Evolutionary conservation across 495 filamentous ascomycete species (phyloP).

Genomic region (Aspergillus haitiensis): DNA sequence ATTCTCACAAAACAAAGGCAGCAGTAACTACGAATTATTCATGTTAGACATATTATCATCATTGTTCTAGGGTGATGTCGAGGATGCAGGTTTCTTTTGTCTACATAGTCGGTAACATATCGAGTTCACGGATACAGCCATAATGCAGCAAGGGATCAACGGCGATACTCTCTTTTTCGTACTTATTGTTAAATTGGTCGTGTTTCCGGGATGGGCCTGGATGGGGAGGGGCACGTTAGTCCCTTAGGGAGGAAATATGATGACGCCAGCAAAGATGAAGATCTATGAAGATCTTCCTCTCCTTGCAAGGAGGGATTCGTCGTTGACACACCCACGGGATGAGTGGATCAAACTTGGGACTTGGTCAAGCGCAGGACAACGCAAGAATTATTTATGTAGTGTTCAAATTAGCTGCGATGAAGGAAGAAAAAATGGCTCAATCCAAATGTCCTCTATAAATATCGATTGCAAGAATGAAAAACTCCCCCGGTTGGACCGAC

Average conservation of each 20-base stretch:
- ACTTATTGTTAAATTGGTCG: too few species aligned
- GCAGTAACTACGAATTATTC: neutral
- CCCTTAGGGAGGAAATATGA: neutral
- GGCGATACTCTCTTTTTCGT: too few species aligned
- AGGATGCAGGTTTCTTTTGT: slow-evolving; percentile 12
- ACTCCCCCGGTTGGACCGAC: too few species aligned
- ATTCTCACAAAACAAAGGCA: neutral
- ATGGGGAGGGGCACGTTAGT: neutral
- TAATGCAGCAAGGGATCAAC: neutral
- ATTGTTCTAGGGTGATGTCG: slow-evolving; percentile 3
- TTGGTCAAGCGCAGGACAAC: too few species aligned
- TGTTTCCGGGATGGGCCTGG: too few species aligned
- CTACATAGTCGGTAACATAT: neutral
- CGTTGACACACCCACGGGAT: too few species aligned
- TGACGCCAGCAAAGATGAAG: neutral
- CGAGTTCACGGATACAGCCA: neutral
- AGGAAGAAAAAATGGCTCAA: too few species aligned
- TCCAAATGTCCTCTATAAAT: too few species aligned
- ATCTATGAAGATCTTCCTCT: neutral
- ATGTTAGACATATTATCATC: slow-evolving; percentile 11
- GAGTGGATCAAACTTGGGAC: too few species aligned
- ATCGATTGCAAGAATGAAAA: too few species aligned
- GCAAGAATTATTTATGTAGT: too few species aligned
- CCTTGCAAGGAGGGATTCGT: neutral
- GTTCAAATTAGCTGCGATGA: too few species aligned